Base-by-base conservation (phyloP, 176 grass and related monocot species). In the Rhynchospora breviuscula region DNA sequence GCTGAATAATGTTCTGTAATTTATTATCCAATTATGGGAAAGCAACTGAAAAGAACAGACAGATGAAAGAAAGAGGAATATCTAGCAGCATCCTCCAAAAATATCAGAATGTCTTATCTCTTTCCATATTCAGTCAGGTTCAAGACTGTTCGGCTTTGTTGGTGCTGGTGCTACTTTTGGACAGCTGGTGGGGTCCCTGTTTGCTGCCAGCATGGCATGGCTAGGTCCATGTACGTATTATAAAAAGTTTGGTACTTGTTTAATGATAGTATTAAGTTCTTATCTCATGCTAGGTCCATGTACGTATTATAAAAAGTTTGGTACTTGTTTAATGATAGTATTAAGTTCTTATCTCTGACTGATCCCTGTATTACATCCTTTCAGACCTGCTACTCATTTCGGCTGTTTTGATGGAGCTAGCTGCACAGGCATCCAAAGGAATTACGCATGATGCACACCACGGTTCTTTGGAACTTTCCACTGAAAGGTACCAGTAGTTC, bases 81-180 rank as follows among this genome's bases (percentile, higher is more conserved):
- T 7, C 35, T 18, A 44, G 52, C 26, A 12, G 10, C 19, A 19
- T 75, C 21, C 67, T 68, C 53, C 59, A 11, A 43, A 53, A 52
- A 47, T 59, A 87, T 81, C 64, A 69, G 47, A 78, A 54, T 74
- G 62, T 56, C 75, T 91, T 45, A 91, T 86, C 72, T 63, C 25
- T 79, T 52, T 93, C 83, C 83, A 63, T 66, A 68, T 94, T 93
- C 88, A 98, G 95, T 95, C 92, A 93, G 95, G 92, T 87, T 95
- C 95, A 84, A 91, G 92, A 93, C 87, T 98, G 72, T 95, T 98
- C 67, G 95, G 92, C 19, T 94, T 98, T 80, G 88, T 98, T 69
- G 92, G 95, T 69, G 95, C 95, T 65, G 95, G 95, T 75, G 95
- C 95, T 79, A 94, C 95, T 7, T 88, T 91, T 77, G 95, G 95